Percentiles rank a stretch among this genome's conserved stretches.
These are phyloP conservation scores for Cryptococcus hybrid DNA, from an alignment of 1,284 basidiomycete genomes.

Conservation along the genomic window DNA sequence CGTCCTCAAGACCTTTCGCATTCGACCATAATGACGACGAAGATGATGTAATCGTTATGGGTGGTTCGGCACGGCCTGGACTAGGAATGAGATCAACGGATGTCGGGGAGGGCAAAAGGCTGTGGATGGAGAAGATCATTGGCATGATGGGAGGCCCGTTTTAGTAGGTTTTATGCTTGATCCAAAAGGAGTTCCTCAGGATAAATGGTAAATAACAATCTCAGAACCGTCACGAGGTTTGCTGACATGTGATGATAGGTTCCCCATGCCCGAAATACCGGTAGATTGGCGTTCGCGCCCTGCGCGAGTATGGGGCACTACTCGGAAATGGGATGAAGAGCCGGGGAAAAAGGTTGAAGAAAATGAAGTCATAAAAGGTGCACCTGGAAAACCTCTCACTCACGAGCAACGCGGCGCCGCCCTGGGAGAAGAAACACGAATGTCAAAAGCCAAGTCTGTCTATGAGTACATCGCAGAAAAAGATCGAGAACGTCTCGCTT, in stretches of 20 bases:
- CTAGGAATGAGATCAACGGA: slow-evolving; percentile 3
- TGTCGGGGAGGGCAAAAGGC: not conserved
- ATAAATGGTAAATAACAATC: slow-evolving; percentile 63
- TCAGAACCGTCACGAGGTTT: not conserved
- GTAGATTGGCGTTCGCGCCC: slow-evolving; percentile 83
- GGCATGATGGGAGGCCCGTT: slow-evolving; percentile 71
- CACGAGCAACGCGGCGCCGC: slow-evolving; percentile 65
- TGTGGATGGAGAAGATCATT: slow-evolving; percentile 48
- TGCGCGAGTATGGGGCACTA: slow-evolving; percentile 66
- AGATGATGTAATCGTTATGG: slow-evolving; percentile 56
- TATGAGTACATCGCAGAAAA: slow-evolving; percentile 92
- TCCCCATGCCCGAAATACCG: slow-evolving; percentile 74
- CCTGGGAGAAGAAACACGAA: slow-evolving; percentile 75
- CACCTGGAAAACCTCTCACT: slow-evolving; percentile 33
- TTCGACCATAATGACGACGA: slow-evolving; percentile 66
- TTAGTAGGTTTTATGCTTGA: slow-evolving; percentile 73
- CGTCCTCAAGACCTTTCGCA: slow-evolving; percentile 55
- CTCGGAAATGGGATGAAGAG: slow-evolving; percentile 56
- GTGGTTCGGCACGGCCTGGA: slow-evolving; percentile 14
- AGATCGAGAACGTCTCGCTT: slow-evolving; percentile 78
- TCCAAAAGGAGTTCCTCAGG: slow-evolving; percentile 65
- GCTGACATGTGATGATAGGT: slow-evolving; percentile 56
- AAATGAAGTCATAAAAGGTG: slow-evolving; percentile 27
- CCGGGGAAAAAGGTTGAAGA: slow-evolving; percentile 50
- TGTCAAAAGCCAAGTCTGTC: slow-evolving; percentile 59